phyloP scores from a whole-genome alignment of 208 protist species.

The Crithidia sp. region DNA sequence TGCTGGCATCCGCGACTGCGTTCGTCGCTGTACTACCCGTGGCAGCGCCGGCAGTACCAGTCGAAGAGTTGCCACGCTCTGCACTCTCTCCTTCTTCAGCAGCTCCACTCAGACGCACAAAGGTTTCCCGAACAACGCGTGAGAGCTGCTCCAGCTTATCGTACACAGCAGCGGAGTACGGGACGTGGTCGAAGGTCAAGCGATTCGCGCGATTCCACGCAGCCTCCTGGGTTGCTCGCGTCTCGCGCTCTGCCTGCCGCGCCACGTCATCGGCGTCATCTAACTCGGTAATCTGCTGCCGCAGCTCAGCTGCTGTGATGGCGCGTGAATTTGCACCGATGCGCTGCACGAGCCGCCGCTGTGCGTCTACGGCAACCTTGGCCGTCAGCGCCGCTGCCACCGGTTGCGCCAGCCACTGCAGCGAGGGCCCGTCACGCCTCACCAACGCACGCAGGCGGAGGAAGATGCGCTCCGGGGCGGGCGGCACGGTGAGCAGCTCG shows the following conservation, averaged over 20 bases:
- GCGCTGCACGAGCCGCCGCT: conserved; percentile 52
- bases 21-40: no score
- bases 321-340: conserved; percentile 33
- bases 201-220: conserved; percentile 53
- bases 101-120: conserved; percentile 20
- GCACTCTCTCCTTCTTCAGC: neutral
- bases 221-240: conserved; percentile 25
- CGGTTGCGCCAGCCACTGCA: conserved; percentile 31
- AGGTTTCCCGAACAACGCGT: conserved; percentile 47
- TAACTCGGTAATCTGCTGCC: conserved; percentile 31
- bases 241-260: conserved; percentile 15
- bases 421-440: conserved; percentile 25
- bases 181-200: conserved; percentile 52
- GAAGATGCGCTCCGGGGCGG: conserved; percentile 58
- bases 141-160: conserved; percentile 52
- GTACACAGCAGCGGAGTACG: conserved; percentile 74
- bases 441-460: conserved; percentile 69
- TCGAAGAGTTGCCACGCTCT: conserved; percentile 1
- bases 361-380: conserved; percentile 44
- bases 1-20: no score
- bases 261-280: conserved; percentile 23
- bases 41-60: no score
- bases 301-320: conserved; percentile 56
- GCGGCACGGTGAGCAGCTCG: conserved; percentile 85
- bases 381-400: conserved; percentile 45